Evolutionary conservation across 805 yeast genomes (phyloP).

Genomic region (Pichia phayaonensis): DNA sequence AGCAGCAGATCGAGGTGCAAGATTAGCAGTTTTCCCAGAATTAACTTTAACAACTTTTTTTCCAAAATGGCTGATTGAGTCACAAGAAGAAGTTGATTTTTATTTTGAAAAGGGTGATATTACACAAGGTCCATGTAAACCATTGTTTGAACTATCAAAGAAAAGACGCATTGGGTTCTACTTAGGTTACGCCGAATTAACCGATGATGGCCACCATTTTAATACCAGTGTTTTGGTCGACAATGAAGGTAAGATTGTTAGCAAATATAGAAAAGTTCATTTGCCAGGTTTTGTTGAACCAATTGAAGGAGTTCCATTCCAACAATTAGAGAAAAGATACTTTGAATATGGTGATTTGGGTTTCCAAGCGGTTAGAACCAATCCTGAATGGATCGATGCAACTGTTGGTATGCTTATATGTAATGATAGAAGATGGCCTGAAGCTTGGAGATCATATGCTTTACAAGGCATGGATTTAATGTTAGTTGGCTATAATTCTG

Average conservation of each 20-base stretch:
- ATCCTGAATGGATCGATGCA: conserved; percentile 27
- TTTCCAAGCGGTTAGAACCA: conserved; percentile 28
- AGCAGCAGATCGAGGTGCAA: conserved; percentile 27
- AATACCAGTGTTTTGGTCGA: conserved; percentile 30
- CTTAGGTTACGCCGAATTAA: conserved; percentile 33
- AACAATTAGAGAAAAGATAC: conserved; percentile 33
- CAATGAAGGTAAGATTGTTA: conserved; percentile 25
- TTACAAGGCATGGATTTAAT: conserved; percentile 35
- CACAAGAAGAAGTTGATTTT: conserved; percentile 29
- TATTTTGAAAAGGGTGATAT: conserved; percentile 33
- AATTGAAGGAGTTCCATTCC: conserved; percentile 25
- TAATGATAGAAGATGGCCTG: conserved; percentile 37
- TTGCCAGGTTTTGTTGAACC: conserved; percentile 33
- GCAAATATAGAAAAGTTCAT: conserved; percentile 32
- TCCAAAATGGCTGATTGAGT: conserved; percentile 30
- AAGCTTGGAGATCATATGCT: conserved; percentile 34
- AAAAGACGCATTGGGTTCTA: conserved; percentile 24
- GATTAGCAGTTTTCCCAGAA: conserved; percentile 32
- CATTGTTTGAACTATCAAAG: conserved; percentile 32
- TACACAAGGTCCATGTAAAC: conserved; percentile 20
- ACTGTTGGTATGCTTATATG: conserved; percentile 33
- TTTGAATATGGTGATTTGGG: conserved; percentile 33
- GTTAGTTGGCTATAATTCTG: conserved; percentile 31
- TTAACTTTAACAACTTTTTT: conserved; percentile 31
- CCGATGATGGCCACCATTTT: conserved; percentile 32